Evolutionary conservation across 1,139 yeast species (phyloP).

Genomic region (Candida glucosophila): DNA sequence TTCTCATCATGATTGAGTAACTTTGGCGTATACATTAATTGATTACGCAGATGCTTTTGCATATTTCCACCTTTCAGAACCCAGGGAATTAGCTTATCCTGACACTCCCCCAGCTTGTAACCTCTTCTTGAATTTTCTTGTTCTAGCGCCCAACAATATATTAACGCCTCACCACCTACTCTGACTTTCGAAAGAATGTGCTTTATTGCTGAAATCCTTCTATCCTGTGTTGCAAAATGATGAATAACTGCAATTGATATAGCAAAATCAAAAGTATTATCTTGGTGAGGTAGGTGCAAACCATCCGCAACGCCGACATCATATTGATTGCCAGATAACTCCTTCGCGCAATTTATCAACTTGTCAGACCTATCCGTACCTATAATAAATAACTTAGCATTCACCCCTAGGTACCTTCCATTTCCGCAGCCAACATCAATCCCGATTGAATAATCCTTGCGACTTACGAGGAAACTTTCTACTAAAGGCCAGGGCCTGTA

Average conservation of each 20-base stretch:
- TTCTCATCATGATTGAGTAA: constrained; percentile 6
- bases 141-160: constrained; percentile 96
- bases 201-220: constrained; percentile 66
- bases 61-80: constrained; percentile 30
- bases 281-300: constrained; percentile 56
- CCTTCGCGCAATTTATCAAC: constrained; percentile 61
- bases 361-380: constrained; percentile 86
- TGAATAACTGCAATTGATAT: constrained; percentile 94
- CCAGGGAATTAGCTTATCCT: constrained; percentile 95
- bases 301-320: constrained; percentile 68
- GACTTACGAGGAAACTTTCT: constrained; percentile 47
- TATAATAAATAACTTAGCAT: constrained; percentile 54
- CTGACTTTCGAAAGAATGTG: constrained; percentile 57
- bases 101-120: constrained; percentile 82
- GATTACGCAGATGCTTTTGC: constrained; percentile 6
- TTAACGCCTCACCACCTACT: constrained; percentile 58
- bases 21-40: constrained; percentile 7
- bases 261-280: constrained; percentile 69
- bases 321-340: constrained; percentile 26
- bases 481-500: constrained; percentile 99
- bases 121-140: constrained; percentile 84
- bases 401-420: constrained; percentile 79
- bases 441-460: constrained; percentile 32
- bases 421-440: constrained; percentile 92
- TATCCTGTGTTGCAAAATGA: constrained; percentile 78